phyloP scores from a whole-genome alignment of 306 rosid genomes.

The Canavalia gladiata region DNA sequence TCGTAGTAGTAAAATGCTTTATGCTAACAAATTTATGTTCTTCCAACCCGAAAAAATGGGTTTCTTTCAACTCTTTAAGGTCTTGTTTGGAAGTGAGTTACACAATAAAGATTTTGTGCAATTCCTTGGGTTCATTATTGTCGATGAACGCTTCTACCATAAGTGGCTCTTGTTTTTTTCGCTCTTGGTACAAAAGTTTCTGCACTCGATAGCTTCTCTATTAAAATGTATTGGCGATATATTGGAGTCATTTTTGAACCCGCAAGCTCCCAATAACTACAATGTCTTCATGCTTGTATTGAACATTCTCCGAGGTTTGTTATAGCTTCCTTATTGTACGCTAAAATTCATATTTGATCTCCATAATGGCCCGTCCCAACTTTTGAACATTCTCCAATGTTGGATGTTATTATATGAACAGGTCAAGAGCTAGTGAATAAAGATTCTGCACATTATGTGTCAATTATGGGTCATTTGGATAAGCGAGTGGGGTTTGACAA shows the following conservation, averaged over 20 bases:
- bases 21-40: slow-evolving; percentile 49
- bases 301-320: slow-evolving; percentile 54
- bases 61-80: slow-evolving; percentile 51
- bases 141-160: slow-evolving; percentile 38
- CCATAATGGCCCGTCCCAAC: not conserved
- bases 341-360: not conserved
- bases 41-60: slow-evolving; percentile 59
- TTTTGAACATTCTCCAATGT: too few relatives aligned
- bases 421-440: slow-evolving; percentile 52
- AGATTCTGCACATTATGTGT: slow-evolving; percentile 49
- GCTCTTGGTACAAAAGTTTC: slow-evolving; percentile 53
- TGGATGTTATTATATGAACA: not conserved
- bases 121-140: slow-evolving; percentile 7
- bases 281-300: slow-evolving; percentile 39
- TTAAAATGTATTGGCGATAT: slow-evolving; percentile 46
- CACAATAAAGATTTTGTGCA: slow-evolving; percentile 42
- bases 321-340: not conserved
- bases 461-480: slow-evolving; percentile 55
- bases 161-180: slow-evolving; percentile 55
- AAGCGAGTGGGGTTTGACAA: slow-evolving; percentile 50
- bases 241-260: slow-evolving; percentile 49
- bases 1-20: slow-evolving; percentile 27
- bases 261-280: slow-evolving; percentile 29
- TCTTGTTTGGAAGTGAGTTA: slow-evolving; percentile 46
- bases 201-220: slow-evolving; percentile 32